Conservation (phyloP, 2,329 filamentous ascomycete species). For the Fusarium circinatum region DNA sequence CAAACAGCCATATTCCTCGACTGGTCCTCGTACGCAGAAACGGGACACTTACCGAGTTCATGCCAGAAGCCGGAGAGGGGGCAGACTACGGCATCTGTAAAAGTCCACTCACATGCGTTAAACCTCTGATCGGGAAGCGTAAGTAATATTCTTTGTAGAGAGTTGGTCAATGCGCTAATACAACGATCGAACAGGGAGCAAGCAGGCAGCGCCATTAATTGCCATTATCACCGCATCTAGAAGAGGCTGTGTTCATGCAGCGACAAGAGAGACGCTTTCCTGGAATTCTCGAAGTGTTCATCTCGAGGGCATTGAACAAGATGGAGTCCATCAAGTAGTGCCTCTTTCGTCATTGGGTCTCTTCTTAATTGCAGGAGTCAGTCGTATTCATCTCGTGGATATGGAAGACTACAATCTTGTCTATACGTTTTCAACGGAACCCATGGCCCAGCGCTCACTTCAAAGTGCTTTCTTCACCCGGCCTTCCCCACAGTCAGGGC, state of each 20-base stretch:
- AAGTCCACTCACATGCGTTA: constrained; percentile 62
- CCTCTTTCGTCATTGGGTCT: constrained; percentile 66
- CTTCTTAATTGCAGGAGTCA: constrained; percentile 68
- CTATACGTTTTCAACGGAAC: constrained; percentile 70
- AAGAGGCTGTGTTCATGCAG: constrained; percentile 61
- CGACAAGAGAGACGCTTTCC: constrained; percentile 51
- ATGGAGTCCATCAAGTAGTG: constrained; percentile 64
- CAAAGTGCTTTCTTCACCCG: constrained; percentile 64
- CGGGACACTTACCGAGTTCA: constrained; percentile 70
- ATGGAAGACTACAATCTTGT: constrained; percentile 58
- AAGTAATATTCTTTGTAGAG: constrained; percentile 29
- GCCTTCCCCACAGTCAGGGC: constrained; percentile 60
- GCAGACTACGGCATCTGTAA: constrained; percentile 61
- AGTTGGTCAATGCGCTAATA: not conserved
- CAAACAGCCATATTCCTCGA: constrained; percentile 52
- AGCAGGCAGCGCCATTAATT: constrained; percentile 20
- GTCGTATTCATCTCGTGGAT: constrained; percentile 68
- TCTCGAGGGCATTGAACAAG: constrained; percentile 56
- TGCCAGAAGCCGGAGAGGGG: constrained; percentile 55
- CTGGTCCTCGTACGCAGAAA: constrained; percentile 72
- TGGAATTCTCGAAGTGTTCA: constrained; percentile 64
- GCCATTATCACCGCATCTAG: constrained; percentile 59
- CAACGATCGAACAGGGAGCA: constrained; percentile 11
- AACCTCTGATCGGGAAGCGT: constrained; percentile 59
- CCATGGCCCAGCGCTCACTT: constrained; percentile 68